Conservation (phyloP, 768 basidiomycete genomes). For the Lactifluus piperatus region DNA sequence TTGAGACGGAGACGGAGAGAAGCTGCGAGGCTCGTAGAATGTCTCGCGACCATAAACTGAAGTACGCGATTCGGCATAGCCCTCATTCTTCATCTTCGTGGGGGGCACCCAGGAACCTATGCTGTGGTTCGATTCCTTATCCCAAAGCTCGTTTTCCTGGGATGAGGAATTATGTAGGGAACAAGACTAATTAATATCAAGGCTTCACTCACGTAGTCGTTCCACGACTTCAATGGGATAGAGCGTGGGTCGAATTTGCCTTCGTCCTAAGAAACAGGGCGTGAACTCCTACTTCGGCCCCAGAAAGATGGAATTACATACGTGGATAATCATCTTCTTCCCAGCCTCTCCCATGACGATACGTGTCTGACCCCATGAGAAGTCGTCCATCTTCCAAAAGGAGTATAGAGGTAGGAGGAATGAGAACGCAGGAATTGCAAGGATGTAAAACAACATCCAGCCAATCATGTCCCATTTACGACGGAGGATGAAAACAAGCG, state of each 20-base stretch:
- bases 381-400: slow-evolving; percentile 98
- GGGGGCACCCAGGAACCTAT: slow-evolving; percentile 91
- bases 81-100: slow-evolving; percentile 57
- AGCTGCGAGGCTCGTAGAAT: slow-evolving; percentile 57
- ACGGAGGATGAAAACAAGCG: slow-evolving; percentile 82
- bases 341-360: slow-evolving; percentile 89
- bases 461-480: slow-evolving; percentile 99
- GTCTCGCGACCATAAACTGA: slow-evolving; percentile 87
- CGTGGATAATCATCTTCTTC: slow-evolving; percentile 93
- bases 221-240: slow-evolving; percentile 96
- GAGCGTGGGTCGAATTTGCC: slow-evolving; percentile 92
- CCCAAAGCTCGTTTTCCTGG: slow-evolving; percentile 94
- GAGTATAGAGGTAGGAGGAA: slow-evolving; percentile 90
- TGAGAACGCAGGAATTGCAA: slow-evolving; percentile 89
- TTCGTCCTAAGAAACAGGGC: slow-evolving; percentile 62
- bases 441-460: slow-evolving; percentile 94
- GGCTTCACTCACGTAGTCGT: slow-evolving; percentile 65
- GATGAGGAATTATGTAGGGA: background rate
- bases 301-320: slow-evolving; percentile 32
- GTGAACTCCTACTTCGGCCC: slow-evolving; percentile 5
- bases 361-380: slow-evolving; percentile 93
- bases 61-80: slow-evolving; percentile 68
- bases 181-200: background rate
- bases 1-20: slow-evolving; percentile 62
- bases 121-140: slow-evolving; percentile 93